Conservation (phyloP, 139 green algal genomes). For the Closterium sp. region DNA sequence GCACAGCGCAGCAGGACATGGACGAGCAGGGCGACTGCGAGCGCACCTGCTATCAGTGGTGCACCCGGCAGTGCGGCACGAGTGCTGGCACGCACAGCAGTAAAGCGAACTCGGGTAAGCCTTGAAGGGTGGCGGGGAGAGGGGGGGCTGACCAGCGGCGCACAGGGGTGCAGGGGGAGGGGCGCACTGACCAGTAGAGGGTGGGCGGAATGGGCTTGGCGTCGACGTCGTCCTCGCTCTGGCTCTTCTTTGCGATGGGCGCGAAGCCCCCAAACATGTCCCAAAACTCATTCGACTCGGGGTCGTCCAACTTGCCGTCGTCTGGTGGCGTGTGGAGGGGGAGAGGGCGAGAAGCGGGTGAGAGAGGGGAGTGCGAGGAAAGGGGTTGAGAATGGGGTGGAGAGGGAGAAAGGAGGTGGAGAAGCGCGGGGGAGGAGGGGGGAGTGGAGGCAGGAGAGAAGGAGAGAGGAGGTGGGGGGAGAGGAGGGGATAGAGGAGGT, state of each 20-base stretch:
- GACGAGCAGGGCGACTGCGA: no score
- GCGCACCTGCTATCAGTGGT: no score
- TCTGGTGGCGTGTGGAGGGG: slow-evolving; percentile 2
- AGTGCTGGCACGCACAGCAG: no score
- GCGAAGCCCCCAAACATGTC: slow-evolving; percentile 38
- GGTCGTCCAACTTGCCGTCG: slow-evolving; percentile 40
- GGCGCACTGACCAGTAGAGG: slow-evolving; percentile 25
- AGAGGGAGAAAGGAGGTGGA: not conserved
- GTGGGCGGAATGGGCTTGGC: slow-evolving; percentile 23
- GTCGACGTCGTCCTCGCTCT: slow-evolving; percentile 31
- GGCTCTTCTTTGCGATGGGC: slow-evolving; percentile 40
- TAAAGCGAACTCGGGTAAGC: no score
- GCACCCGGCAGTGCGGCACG: no score
- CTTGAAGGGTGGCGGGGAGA: not conserved
- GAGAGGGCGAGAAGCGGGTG: not conserved
- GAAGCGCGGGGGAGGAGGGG: not conserved
- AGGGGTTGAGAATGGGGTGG: no score
- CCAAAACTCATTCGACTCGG: slow-evolving; percentile 42
- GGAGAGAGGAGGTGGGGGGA: not conserved
- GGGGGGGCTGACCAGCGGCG: not conserved
- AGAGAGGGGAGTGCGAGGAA: not conserved
- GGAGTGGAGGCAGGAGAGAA: not conserved
- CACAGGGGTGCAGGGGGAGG: not conserved
- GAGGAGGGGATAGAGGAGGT: not conserved
- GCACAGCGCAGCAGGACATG: no score